phyloP scores from a whole-genome alignment of 2,329 filamentous ascomycete species.

The Lasiodiplodia sp. region DNA sequence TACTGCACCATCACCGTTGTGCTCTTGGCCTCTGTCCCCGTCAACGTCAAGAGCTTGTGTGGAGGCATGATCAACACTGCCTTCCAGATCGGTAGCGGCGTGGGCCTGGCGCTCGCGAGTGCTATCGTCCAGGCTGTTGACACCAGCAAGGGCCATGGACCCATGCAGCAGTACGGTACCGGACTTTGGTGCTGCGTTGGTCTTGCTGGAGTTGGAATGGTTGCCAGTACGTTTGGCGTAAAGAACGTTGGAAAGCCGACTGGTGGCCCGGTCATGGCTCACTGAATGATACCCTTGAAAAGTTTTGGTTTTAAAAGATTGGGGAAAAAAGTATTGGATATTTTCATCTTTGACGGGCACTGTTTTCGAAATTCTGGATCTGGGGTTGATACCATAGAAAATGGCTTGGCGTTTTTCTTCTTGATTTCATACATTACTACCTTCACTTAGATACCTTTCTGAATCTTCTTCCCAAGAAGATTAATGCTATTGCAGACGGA shows the following conservation, averaged over 20 bases:
- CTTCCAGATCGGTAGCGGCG: slow-evolving; percentile 53
- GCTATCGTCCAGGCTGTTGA: slow-evolving; percentile 51
- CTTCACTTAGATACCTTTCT: background rate
- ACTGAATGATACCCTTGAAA: slow-evolving; percentile 9
- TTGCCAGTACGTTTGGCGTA: slow-evolving; percentile 35
- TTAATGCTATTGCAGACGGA: background rate
- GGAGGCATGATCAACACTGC: slow-evolving; percentile 55
- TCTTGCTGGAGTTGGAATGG: slow-evolving; percentile 48
- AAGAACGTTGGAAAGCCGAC: slow-evolving; percentile 30
- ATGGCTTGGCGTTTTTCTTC: background rate
- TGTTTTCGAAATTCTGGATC: background rate
- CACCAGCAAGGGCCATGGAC: slow-evolving; percentile 44
- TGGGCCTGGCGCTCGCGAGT: slow-evolving; percentile 50
- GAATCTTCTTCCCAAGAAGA: background rate
- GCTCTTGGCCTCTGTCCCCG: slow-evolving; percentile 49
- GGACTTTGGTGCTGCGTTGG: slow-evolving; percentile 54
- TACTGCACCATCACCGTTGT: slow-evolving; percentile 54
- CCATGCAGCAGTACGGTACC: slow-evolving; percentile 48
- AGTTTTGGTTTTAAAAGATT: background rate
- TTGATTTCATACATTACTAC: background rate
- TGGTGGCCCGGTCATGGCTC: slow-evolving; percentile 19
- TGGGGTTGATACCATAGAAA: background rate
- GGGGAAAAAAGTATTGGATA: background rate
- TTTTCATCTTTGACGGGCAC: background rate
- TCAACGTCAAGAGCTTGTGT: slow-evolving; percentile 51